Percentiles rank a stretch among this genome's conserved stretches.
phyloP scores from a whole-genome alignment of 2,329 filamentous ascomycete genomes.

The Verticillium klebahnii region DNA sequence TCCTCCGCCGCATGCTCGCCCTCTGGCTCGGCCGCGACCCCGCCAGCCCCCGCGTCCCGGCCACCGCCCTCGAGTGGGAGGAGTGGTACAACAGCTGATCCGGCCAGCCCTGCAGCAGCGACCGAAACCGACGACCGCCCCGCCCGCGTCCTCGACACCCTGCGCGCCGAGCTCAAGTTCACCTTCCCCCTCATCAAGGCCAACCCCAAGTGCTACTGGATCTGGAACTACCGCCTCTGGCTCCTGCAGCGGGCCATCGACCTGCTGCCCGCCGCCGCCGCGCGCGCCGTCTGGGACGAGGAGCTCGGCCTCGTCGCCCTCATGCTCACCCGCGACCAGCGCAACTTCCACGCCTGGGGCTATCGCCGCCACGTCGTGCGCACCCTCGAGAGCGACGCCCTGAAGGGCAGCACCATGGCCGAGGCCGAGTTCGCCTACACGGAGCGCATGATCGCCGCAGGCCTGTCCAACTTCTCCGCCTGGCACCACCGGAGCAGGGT shows the following conservation, averaged over 20 bases:
- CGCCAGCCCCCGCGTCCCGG: slow-evolving; percentile 38
- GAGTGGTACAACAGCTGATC: slow-evolving; percentile 51
- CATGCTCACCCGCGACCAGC: slow-evolving; percentile 80
- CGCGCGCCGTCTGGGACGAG: slow-evolving; percentile 71
- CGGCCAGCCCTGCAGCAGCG: slow-evolving; percentile 12
- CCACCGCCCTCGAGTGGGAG: slow-evolving; percentile 35
- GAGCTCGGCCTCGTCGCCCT: slow-evolving; percentile 80
- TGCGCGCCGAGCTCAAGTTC: slow-evolving; percentile 67
- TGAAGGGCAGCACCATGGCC: slow-evolving; percentile 58
- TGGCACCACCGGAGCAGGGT: slow-evolving; percentile 90
- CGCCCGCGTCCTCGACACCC: slow-evolving; percentile 44
- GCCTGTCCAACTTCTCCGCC: slow-evolving; percentile 93
- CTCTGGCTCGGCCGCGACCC: slow-evolving; percentile 49
- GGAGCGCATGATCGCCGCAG: slow-evolving; percentile 76
- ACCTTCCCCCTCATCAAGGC: slow-evolving; percentile 78
- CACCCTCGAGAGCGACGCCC: slow-evolving; percentile 59
- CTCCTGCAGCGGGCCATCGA: slow-evolving; percentile 67
- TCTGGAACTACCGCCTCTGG: slow-evolving; percentile 96
- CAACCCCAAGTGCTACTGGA: slow-evolving; percentile 98
- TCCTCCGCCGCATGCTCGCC: slow-evolving; percentile 57
- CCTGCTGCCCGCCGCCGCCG: slow-evolving; percentile 50
- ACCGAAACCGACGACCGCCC: slow-evolving; percentile 1
- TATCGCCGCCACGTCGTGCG: slow-evolving; percentile 77
- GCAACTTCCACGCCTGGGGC: slow-evolving; percentile 96
- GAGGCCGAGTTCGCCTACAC: slow-evolving; percentile 87